Evolutionary conservation across 805 yeast species (phyloP).

Genomic region (Priceomyces medius): DNA sequence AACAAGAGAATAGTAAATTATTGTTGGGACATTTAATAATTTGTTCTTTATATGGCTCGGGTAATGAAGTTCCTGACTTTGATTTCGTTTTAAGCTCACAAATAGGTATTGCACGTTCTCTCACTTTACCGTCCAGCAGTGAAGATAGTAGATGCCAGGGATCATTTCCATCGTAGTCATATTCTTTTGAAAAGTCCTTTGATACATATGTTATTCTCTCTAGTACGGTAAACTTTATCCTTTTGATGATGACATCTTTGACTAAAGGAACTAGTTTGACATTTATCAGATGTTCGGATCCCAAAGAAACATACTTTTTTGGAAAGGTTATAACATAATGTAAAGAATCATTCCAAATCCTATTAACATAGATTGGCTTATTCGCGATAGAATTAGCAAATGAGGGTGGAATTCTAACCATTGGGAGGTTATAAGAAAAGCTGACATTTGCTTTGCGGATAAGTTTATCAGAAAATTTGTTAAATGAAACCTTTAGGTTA

Average conservation of each 20-base stretch:
- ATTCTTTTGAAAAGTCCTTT: constrained; percentile 44
- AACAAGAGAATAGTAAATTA: constrained; percentile 59
- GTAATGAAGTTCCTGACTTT: constrained; percentile 29
- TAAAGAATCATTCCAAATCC: constrained; percentile 70
- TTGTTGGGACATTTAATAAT: constrained; percentile 57
- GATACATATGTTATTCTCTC: constrained; percentile 67
- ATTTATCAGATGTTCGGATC: constrained; percentile 57
- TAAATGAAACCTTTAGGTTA: constrained; percentile 37
- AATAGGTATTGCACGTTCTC: constrained; percentile 57
- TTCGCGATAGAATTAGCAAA: constrained; percentile 58
- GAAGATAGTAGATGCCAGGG: constrained; percentile 20
- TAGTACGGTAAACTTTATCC: constrained; percentile 63
- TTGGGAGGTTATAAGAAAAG: constrained; percentile 40
- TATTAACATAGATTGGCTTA: constrained; percentile 73
- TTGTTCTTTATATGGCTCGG: constrained; percentile 57
- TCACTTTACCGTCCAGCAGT: constrained; percentile 15
- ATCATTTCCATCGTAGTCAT: constrained; percentile 41
- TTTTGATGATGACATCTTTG: constrained; percentile 59
- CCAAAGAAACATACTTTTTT: constrained; percentile 63
- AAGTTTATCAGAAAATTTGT: constrained; percentile 33
- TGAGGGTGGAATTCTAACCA: constrained; percentile 56
- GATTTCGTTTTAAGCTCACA: constrained; percentile 61
- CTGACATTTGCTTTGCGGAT: constrained; percentile 34
- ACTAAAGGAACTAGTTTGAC: constrained; percentile 66
- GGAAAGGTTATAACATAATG: constrained; percentile 74